These are phyloP conservation scores for Mortierella sp. DNA, from an alignment of 371 early-diverging fungal species.

Conservation along the genomic window DNA sequence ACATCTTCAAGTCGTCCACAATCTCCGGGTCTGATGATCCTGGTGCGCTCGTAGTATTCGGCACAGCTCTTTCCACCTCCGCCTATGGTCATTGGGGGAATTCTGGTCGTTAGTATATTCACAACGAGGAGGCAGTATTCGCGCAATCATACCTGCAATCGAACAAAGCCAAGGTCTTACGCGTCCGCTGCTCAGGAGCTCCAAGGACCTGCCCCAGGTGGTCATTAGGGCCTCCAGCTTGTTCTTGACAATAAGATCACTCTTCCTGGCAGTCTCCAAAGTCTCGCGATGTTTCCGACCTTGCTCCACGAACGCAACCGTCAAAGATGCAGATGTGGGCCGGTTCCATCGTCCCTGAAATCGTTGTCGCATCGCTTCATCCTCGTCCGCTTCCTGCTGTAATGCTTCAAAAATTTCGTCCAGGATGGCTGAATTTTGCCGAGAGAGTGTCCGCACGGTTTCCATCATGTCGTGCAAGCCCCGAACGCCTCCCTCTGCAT, in stretches of 20 bases:
- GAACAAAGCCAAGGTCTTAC: slow-evolving; percentile 22
- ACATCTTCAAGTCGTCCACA: slow-evolving; percentile 64
- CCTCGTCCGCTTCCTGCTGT: slow-evolving; percentile 81
- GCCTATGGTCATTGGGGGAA: slow-evolving; percentile 32
- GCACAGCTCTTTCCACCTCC: slow-evolving; percentile 67
- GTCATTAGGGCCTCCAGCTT: slow-evolving; percentile 76
- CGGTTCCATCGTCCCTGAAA: slow-evolving; percentile 73
- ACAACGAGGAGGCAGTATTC: neutral
- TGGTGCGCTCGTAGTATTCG: slow-evolving; percentile 54
- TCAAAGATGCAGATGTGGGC: slow-evolving; percentile 71
- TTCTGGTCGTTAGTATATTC: neutral
- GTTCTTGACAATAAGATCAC: slow-evolving; percentile 73
- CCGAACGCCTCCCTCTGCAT: slow-evolving; percentile 77
- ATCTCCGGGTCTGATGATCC: slow-evolving; percentile 64
- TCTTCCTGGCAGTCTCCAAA: slow-evolving; percentile 75
- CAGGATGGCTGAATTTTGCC: slow-evolving; percentile 65
- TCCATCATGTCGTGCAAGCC: slow-evolving; percentile 74
- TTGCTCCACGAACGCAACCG: slow-evolving; percentile 70
- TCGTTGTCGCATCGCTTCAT: slow-evolving; percentile 71
- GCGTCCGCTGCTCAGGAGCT: slow-evolving; percentile 62
- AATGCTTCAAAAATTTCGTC: slow-evolving; percentile 77
- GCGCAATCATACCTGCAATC: neutral
- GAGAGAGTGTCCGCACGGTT: slow-evolving; percentile 68
- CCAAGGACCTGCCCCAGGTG: slow-evolving; percentile 64
- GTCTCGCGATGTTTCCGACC: slow-evolving; percentile 73